phyloP scores from a whole-genome alignment of 768 basidiomycete species.

The Boletus insuetus region DNA sequence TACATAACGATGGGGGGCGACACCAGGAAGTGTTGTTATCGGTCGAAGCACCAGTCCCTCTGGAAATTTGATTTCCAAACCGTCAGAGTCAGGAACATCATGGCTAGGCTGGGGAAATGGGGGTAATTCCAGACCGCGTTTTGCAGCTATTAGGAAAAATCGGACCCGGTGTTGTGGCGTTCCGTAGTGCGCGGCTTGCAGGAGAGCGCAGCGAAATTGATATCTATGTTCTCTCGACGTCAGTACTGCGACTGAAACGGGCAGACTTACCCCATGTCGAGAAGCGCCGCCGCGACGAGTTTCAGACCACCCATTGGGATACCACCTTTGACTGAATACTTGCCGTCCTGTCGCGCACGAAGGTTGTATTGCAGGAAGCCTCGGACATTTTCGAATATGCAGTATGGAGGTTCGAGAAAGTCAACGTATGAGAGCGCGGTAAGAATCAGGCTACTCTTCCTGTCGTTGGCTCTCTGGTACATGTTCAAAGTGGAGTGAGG shows the following conservation, averaged over 20 bases:
- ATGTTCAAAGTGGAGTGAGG: conserved; percentile 72
- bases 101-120: conserved; percentile 43
- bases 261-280: conserved; percentile 58
- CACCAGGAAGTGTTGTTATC: conserved; percentile 46
- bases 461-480: conserved; percentile 63
- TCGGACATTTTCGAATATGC: conserved; percentile 49
- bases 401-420: conserved; percentile 39
- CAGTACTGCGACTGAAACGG: background rate
- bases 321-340: conserved; percentile 55
- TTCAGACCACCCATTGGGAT: conserved; percentile 75
- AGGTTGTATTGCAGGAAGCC: conserved; percentile 44
- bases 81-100: conserved; percentile 37
- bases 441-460: conserved; percentile 66
- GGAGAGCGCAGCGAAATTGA: conserved; percentile 40
- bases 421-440: conserved; percentile 50
- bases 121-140: conserved; percentile 36
- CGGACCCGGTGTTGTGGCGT: conserved; percentile 45
- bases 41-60: conserved; percentile 39
- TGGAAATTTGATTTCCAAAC: conserved; percentile 51
- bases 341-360: conserved; percentile 34
- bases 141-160: conserved; percentile 48
- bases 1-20: conserved; percentile 55
- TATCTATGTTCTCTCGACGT: conserved; percentile 31
- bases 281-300: conserved; percentile 55
- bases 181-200: conserved; percentile 50